Conservation (phyloP, 2,329 filamentous ascomycete genomes). For the Botrytis pseudocinerea region DNA sequence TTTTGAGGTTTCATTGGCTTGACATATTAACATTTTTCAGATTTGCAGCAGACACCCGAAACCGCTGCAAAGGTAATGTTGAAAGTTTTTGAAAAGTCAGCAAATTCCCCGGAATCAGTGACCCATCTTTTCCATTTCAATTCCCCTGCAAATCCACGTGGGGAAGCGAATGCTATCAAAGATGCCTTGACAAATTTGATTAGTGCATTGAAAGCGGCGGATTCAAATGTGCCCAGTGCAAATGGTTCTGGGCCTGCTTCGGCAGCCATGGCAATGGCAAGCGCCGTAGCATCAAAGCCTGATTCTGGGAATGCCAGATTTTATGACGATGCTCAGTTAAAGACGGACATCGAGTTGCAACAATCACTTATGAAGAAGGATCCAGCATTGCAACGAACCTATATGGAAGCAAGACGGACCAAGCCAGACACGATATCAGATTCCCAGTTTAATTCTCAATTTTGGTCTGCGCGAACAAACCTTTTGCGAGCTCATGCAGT, state of each 20-base stretch:
- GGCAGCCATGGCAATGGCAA: slow-evolving; percentile 76
- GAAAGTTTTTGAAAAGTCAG: slow-evolving; percentile 78
- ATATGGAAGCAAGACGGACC: slow-evolving; percentile 78
- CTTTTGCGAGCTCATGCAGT: slow-evolving; percentile 88
- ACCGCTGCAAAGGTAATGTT: slow-evolving; percentile 88
- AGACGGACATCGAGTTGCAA: slow-evolving; percentile 77
- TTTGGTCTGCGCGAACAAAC: slow-evolving; percentile 89
- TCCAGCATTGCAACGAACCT: slow-evolving; percentile 73
- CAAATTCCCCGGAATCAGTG: slow-evolving; percentile 58
- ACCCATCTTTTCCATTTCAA: slow-evolving; percentile 90
- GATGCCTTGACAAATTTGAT: slow-evolving; percentile 79
- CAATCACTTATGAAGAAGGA: slow-evolving; percentile 85
- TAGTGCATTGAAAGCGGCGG: slow-evolving; percentile 51
- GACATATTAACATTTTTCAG: slow-evolving; percentile 47
- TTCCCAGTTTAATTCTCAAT: slow-evolving; percentile 82
- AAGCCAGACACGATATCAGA: slow-evolving; percentile 83
- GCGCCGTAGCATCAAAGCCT: slow-evolving; percentile 58
- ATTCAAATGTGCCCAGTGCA: slow-evolving; percentile 38
- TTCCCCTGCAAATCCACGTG: slow-evolving; percentile 69
- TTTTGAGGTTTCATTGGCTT: slow-evolving; percentile 21
- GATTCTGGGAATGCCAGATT: slow-evolving; percentile 56
- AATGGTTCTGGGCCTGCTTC: slow-evolving; percentile 51
- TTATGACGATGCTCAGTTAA: slow-evolving; percentile 80
- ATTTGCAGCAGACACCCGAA: slow-evolving; percentile 93
- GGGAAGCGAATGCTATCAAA: slow-evolving; percentile 83